Conservation (phyloP, 441 rosid species). For the Theobroma grandiflorum region DNA sequence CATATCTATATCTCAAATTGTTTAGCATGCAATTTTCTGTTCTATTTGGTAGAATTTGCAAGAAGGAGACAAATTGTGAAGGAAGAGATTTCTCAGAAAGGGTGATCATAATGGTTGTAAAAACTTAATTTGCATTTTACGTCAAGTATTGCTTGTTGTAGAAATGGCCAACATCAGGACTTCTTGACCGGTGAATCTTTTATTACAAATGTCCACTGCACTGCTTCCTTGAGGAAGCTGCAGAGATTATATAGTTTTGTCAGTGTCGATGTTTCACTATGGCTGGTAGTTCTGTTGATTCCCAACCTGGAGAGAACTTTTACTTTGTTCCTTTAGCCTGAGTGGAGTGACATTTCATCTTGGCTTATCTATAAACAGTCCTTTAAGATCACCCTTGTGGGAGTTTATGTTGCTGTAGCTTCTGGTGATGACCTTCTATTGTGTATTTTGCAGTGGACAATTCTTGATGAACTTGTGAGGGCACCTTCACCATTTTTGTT, state of each 20-base stretch:
- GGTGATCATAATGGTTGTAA: not conserved
- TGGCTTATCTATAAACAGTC: not conserved
- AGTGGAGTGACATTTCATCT: slow-evolving; percentile 13
- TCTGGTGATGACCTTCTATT: not conserved
- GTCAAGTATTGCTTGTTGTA: not conserved
- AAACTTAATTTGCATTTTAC: not conserved
- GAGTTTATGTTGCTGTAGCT: not conserved
- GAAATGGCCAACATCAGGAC: not conserved
- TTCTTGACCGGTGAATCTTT: slow-evolving; percentile 1
- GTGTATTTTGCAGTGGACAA: not conserved
- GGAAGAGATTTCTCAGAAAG: not conserved
- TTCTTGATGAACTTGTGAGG: not conserved
- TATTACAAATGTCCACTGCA: not conserved
- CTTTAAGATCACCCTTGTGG: not conserved
- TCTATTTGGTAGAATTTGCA: not conserved
- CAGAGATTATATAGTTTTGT: not conserved
- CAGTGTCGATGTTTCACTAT: not conserved
- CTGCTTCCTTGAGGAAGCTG: slow-evolving; percentile 8
- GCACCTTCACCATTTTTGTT: not conserved
- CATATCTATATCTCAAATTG: not conserved
- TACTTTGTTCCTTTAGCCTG: not conserved
- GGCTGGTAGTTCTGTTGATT: slow-evolving; percentile 18
- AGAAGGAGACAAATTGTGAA: not conserved
- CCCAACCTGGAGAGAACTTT: not conserved
- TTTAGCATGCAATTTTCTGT: not conserved